Conservation (phyloP, 2,329 filamentous ascomycete genomes). For the Aspergillus sp. region DNA sequence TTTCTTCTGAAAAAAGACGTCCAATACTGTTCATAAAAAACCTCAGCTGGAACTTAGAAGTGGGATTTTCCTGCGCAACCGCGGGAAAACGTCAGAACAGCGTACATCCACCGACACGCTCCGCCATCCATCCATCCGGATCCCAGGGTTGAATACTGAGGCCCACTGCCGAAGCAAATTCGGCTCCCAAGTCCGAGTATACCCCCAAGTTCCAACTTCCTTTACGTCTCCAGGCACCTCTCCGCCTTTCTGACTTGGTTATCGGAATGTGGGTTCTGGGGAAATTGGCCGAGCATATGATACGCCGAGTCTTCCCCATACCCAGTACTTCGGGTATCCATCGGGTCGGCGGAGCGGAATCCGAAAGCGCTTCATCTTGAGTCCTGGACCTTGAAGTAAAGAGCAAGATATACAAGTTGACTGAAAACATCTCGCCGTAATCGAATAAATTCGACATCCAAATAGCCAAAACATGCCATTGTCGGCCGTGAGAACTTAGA, state of each 20-base stretch:
- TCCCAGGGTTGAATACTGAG: neutral
- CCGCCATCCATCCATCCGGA: conserved; percentile 4
- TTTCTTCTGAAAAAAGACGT: neutral
- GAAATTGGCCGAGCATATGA: neutral
- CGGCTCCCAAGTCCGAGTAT: too few relatives aligned
- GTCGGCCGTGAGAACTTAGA: too few relatives aligned
- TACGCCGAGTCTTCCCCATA: neutral
- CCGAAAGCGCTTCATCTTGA: neutral
- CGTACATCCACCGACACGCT: neutral
- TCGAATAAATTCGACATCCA: too few relatives aligned
- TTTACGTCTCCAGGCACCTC: neutral
- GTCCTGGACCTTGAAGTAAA: neutral
- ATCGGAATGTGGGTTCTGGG: neutral
- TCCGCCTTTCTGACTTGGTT: neutral
- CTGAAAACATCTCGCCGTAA: too few relatives aligned
- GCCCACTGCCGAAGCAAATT: neutral
- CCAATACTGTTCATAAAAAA: too few relatives aligned
- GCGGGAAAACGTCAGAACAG: neutral
- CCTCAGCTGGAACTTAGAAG: too few relatives aligned
- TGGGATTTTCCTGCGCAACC: neutral
- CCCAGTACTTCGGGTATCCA: neutral
- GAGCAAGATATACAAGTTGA: too few relatives aligned
- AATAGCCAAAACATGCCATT: too few relatives aligned
- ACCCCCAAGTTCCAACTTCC: neutral
- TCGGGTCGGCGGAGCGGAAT: conserved; percentile 1